phyloP scores from a whole-genome alignment of 441 rosid species.

The Geranium incanum region DNA sequence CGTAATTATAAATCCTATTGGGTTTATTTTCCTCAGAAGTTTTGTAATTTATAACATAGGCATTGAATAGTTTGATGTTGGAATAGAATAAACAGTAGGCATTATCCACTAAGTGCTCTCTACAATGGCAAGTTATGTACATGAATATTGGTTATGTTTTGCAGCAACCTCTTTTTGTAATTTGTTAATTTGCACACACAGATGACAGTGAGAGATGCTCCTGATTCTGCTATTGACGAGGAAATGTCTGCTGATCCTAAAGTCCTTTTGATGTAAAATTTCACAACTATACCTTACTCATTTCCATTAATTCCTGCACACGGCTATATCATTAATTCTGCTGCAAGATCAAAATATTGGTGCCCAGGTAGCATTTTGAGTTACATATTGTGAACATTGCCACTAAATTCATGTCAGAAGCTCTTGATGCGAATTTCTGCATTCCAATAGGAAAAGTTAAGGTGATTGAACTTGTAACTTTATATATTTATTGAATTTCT shows the following conservation, averaged over 20 bases:
- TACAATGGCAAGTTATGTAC: too few relatives aligned
- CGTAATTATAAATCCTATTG: too few relatives aligned
- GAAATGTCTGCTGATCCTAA: constrained; percentile 27
- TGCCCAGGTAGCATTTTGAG: too few relatives aligned
- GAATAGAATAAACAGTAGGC: too few relatives aligned
- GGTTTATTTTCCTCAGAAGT: too few relatives aligned
- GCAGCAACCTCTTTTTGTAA: too few relatives aligned
- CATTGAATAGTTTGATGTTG: too few relatives aligned
- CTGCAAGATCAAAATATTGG: constrained; percentile 43
- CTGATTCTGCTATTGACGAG: constrained; percentile 24
- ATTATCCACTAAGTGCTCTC: too few relatives aligned
- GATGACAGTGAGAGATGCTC: constrained; percentile 27
- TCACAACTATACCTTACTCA: too few relatives aligned
- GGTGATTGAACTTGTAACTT: constrained; percentile 30
- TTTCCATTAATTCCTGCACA: not conserved
- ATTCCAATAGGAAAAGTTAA: constrained; percentile 93
- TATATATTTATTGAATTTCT: constrained; percentile 9
- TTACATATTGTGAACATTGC: too few relatives aligned
- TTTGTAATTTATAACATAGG: too few relatives aligned
- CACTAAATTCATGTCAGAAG: constrained; percentile 64
- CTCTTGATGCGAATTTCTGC: constrained; percentile 86
- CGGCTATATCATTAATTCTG: not conserved
- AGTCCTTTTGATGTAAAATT: constrained; percentile 22
- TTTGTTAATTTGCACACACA: not conserved
- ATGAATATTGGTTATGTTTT: too few relatives aligned